These are phyloP conservation scores for Phytophthora macrochlamydospora DNA, from an alignment of 352 stramenopile genomes.

Conservation along the genomic window DNA sequence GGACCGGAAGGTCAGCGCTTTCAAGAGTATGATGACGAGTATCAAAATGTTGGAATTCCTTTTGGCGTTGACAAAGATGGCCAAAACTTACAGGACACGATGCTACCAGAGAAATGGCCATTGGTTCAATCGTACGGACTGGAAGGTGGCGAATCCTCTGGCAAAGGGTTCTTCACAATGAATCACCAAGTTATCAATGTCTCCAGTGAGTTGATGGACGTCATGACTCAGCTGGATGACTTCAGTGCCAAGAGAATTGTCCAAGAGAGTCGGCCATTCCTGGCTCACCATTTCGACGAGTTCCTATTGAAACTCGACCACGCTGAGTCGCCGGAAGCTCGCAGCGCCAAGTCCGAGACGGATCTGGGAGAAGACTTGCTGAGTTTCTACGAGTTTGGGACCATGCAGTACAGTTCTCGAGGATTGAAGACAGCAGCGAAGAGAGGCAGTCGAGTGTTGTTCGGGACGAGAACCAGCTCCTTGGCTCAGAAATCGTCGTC, in stretches of 20 bases:
- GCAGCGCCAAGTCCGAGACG: slow-evolving; percentile 47
- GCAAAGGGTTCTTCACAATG: slow-evolving; percentile 81
- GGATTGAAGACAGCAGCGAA: slow-evolving; percentile 31
- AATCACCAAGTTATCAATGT: slow-evolving; percentile 71
- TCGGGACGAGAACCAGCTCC: slow-evolving; percentile 51
- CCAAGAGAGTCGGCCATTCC: slow-evolving; percentile 54
- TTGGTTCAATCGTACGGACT: slow-evolving; percentile 74
- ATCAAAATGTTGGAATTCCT: slow-evolving; percentile 60
- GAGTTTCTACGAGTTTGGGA: slow-evolving; percentile 85
- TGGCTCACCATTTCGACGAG: slow-evolving; percentile 65
- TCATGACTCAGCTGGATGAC: slow-evolving; percentile 53
- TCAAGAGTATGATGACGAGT: slow-evolving; percentile 62
- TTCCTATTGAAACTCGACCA: slow-evolving; percentile 78
- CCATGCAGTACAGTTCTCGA: slow-evolving; percentile 59
- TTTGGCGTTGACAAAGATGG: slow-evolving; percentile 45
- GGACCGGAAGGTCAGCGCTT: slow-evolving; percentile 64
- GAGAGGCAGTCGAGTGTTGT: slow-evolving; percentile 66
- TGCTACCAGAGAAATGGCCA: slow-evolving; percentile 78
- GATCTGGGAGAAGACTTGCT: slow-evolving; percentile 72
- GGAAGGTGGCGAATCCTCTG: slow-evolving; percentile 36
- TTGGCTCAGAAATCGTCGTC: slow-evolving; percentile 40
- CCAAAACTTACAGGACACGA: slow-evolving; percentile 48
- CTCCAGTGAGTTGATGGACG: slow-evolving; percentile 35
- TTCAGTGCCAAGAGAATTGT: slow-evolving; percentile 63
- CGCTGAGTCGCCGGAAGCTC: slow-evolving; percentile 47